Evolutionary conservation across 306 rosid genomes (phyloP).

Genomic region (Lathyrus oleraceus): DNA sequence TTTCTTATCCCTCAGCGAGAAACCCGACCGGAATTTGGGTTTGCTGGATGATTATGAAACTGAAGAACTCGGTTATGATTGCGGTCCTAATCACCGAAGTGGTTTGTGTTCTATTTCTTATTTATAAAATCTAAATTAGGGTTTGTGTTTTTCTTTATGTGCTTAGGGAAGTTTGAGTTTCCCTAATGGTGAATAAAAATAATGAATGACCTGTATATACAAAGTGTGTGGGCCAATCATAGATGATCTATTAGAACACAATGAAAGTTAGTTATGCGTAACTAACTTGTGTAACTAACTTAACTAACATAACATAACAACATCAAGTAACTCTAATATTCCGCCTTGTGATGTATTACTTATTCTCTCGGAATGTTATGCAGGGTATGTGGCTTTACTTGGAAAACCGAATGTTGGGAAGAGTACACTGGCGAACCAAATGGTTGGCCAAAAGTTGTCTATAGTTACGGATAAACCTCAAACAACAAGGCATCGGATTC

Average conservation of each 20-base stretch:
- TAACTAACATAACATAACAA: no score
- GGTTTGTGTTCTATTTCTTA: slow-evolving; percentile 47
- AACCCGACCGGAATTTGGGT: slow-evolving; percentile 75
- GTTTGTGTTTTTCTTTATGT: background rate
- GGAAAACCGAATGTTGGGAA: slow-evolving; percentile 98
- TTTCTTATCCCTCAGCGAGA: slow-evolving; percentile 72
- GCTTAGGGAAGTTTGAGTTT: no score
- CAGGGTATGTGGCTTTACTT: slow-evolving; percentile 91
- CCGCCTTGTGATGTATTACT: background rate
- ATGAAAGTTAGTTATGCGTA: no score
- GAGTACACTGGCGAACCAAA: slow-evolving; percentile 91
- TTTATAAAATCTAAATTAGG: background rate
- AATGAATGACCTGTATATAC: no score
- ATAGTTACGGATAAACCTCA: slow-evolving; percentile 98
- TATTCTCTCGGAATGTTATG: slow-evolving; percentile 35
- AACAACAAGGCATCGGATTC: slow-evolving; percentile 92
- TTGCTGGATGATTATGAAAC: slow-evolving; percentile 79
- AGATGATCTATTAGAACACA: no score
- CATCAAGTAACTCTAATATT: no score
- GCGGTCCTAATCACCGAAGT: slow-evolving; percentile 67
- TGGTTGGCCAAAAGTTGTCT: slow-evolving; percentile 91
- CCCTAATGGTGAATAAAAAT: no score
- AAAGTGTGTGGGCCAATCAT: no score
- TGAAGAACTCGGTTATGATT: slow-evolving; percentile 60
- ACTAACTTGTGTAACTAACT: no score